A percentile compares a stretch with the other conserved stretches of the same genome.
phyloP scores from a whole-genome alignment of 208 protist species.

The Trypanosoma caninum region DNA sequence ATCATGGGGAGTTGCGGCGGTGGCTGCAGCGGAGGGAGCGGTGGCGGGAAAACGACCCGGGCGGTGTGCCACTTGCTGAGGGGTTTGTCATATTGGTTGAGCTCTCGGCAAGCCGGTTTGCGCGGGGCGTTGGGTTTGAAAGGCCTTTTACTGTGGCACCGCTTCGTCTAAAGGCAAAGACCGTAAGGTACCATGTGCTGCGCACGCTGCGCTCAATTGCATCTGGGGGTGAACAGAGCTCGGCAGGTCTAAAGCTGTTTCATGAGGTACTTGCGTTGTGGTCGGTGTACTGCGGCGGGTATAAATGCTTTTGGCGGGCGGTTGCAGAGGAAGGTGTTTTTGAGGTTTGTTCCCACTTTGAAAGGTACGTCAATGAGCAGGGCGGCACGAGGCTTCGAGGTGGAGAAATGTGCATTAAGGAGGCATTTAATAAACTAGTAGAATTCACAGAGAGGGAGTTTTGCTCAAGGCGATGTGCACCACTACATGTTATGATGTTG shows the following conservation, averaged over 20 bases:
- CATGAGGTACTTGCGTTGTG: constrained; percentile 54
- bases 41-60: constrained; percentile 36
- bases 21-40: constrained; percentile 23
- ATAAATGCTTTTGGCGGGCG: constrained; percentile 15
- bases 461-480: constrained; percentile 6
- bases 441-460: constrained; percentile 31
- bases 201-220: constrained; percentile 70
- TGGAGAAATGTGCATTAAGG: constrained; percentile 28
- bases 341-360: constrained; percentile 40
- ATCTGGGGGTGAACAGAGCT: constrained; percentile 50
- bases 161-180: constrained; percentile 84
- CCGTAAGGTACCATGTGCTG: constrained; percentile 67
- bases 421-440: constrained; percentile 40
- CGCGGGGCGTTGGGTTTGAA: neutral
- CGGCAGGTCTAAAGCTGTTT: constrained; percentile 37
- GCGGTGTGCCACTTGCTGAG: constrained; percentile 51
- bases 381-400: constrained; percentile 35
- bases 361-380: constrained; percentile 21
- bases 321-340: constrained; percentile 17
- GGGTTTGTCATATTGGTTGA: constrained; percentile 78
- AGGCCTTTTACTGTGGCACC: constrained; percentile 34
- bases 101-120: constrained; percentile 8
- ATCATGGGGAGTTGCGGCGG: constrained; percentile 20
- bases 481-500: constrained; percentile 54
- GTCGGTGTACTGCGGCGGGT: constrained; percentile 19